phyloP scores from a whole-genome alignment of 768 basidiomycete species.

The Lyophyllum decastes region DNA sequence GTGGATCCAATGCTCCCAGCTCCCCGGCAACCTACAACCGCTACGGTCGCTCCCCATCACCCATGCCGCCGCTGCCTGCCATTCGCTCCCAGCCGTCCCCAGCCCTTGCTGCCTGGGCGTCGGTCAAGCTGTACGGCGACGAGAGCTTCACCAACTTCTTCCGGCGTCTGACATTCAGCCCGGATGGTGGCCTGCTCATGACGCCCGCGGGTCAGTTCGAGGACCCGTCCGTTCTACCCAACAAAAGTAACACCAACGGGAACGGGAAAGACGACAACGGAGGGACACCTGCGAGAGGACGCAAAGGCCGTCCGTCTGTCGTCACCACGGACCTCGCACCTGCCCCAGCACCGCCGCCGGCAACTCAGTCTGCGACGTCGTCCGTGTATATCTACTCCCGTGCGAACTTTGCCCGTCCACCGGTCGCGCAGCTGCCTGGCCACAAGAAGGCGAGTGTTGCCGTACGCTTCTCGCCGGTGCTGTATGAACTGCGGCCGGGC shows the following conservation, averaged over 20 bases:
- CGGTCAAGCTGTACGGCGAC: constrained; percentile 89
- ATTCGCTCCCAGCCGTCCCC: constrained; percentile 68
- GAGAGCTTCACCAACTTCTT: constrained; percentile 97
- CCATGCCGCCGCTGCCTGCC: constrained; percentile 91
- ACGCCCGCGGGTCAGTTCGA: constrained; percentile 98
- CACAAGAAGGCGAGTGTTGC: constrained; percentile 96
- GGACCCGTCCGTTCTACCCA: constrained; percentile 69
- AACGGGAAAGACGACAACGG: constrained; percentile 16
- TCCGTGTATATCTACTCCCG: constrained; percentile 94
- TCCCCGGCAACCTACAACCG: constrained; percentile 66
- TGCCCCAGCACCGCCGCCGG: constrained; percentile 39
- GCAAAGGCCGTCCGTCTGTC: constrained; percentile 53
- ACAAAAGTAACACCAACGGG: constrained; percentile 12
- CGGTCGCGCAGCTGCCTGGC: constrained; percentile 93
- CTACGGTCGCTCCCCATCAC: constrained; percentile 84
- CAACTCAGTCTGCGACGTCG: constrained; percentile 35
- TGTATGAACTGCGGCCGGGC: constrained; percentile 84
- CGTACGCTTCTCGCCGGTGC: constrained; percentile 88
- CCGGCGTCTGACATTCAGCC: constrained; percentile 89
- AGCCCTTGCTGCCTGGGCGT: constrained; percentile 55
- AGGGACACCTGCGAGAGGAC: constrained; percentile 54
- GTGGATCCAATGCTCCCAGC: constrained; percentile 77
- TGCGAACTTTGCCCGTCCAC: constrained; percentile 90
- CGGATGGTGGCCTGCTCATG: constrained; percentile 90
- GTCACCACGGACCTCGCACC: constrained; percentile 33